phyloP scores from a whole-genome alignment of 306 rosid genomes.

The Sechiopsis laciniata region DNA sequence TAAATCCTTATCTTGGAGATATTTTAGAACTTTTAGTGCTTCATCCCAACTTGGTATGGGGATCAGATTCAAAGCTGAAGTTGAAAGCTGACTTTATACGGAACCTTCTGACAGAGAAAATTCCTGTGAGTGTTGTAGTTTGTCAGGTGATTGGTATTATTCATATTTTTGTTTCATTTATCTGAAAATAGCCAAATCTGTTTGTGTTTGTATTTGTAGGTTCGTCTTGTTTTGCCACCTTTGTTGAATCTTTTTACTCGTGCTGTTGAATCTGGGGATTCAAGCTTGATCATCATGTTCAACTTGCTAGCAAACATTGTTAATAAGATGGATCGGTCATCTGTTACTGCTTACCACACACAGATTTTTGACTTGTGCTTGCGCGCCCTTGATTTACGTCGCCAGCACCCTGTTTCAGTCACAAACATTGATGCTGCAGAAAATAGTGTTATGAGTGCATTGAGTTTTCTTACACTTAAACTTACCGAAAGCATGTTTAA shows the following conservation, averaged over 20 bases:
- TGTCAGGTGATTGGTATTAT: not conserved
- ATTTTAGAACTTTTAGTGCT: conserved; percentile 65
- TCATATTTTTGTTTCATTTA: conserved; percentile 2
- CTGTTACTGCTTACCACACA: conserved; percentile 55
- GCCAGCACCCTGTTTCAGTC: conserved; percentile 52
- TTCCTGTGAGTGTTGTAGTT: conserved; percentile 57
- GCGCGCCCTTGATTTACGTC: conserved; percentile 77
- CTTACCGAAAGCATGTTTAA: conserved; percentile 88
- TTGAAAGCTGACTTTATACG: conserved; percentile 55
- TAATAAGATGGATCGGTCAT: conserved; percentile 57
- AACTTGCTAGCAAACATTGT: conserved; percentile 64
- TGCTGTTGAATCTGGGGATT: conserved; percentile 69
- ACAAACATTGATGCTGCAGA: conserved; percentile 57
- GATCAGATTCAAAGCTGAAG: conserved; percentile 56
- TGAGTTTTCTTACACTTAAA: conserved; percentile 61
- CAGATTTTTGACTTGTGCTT: conserved; percentile 72
- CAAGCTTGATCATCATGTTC: conserved; percentile 55
- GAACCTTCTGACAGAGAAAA: conserved; percentile 60
- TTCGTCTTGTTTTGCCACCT: conserved; percentile 73
- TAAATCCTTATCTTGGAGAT: conserved; percentile 66
- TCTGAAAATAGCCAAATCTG: conserved; percentile 6
- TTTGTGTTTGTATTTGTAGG: conserved; percentile 37
- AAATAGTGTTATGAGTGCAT: conserved; percentile 47
- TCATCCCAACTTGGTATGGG: conserved; percentile 46
- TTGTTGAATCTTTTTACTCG: conserved; percentile 51